Conservation (phyloP, 805 yeast genomes). For the Blastobotrys terrestris region DNA sequence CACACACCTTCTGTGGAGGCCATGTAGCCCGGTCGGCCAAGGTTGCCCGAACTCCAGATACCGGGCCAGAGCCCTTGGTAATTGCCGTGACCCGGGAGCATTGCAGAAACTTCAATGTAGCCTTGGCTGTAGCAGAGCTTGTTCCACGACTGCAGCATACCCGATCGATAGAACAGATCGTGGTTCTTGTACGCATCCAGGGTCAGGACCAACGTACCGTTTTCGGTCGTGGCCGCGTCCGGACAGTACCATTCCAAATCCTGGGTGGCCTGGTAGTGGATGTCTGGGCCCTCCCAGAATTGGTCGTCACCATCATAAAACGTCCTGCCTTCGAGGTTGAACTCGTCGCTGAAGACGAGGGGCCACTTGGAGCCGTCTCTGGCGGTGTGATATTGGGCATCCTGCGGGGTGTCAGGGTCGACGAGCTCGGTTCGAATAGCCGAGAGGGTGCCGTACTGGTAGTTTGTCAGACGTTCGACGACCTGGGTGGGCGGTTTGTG, state of each 20-base stretch:
- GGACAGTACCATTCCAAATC: constrained; percentile 96
- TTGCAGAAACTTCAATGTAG: constrained; percentile 64
- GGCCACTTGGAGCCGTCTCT: constrained; percentile 62
- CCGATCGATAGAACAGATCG: constrained; percentile 75
- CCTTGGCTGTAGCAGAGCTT: constrained; percentile 87
- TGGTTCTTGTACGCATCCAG: constrained; percentile 83
- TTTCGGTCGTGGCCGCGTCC: constrained; percentile 71
- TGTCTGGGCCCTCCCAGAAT: constrained; percentile 79
- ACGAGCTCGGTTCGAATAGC: constrained; percentile 57
- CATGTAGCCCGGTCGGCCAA: constrained; percentile 85
- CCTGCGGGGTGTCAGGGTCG: constrained; percentile 66
- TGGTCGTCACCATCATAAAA: constrained; percentile 90
- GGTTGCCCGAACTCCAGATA: constrained; percentile 88
- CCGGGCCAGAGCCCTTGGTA: constrained; percentile 94
- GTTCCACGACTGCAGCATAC: constrained; percentile 92
- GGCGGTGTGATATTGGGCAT: constrained; percentile 45
- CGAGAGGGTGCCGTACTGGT: constrained; percentile 49
- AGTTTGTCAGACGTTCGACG: constrained; percentile 43
- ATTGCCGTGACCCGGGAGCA: constrained; percentile 72
- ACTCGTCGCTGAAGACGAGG: constrained; percentile 86
- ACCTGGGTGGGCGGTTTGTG: constrained; percentile 14
- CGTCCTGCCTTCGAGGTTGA: constrained; percentile 82
- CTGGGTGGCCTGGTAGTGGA: constrained; percentile 78
- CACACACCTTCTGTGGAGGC: constrained; percentile 89
- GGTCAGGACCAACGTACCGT: constrained; percentile 62